These are phyloP conservation scores for Paecilomyces formosus DNA, from an alignment of 2,329 filamentous ascomycete species.

Conservation along the genomic window DNA sequence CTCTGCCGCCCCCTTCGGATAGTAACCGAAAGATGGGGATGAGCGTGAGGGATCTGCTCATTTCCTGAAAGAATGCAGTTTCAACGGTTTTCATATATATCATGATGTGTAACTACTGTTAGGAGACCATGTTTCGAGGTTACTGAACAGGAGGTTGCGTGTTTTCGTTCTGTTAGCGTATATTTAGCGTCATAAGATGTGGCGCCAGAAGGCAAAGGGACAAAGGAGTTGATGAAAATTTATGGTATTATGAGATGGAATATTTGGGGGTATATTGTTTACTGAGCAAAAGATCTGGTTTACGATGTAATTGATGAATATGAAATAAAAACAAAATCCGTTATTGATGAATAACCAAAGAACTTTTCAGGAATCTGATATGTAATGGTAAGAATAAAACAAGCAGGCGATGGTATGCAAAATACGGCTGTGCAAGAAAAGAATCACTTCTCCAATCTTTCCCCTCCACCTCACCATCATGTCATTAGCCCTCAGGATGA, in stretches of 20 bases:
- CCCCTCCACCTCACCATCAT: too few species aligned
- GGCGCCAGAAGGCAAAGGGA: background rate
- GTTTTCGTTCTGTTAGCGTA: background rate
- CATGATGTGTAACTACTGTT: background rate
- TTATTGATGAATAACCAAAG: too few species aligned
- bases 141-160: background rate
- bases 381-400: too few species aligned
- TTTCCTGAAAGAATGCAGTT: conserved; percentile 27
- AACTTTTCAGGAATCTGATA: too few species aligned
- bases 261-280: background rate
- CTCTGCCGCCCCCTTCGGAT: conserved; percentile 7
- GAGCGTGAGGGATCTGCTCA: conserved; percentile 50
- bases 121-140: background rate
- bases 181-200: background rate
- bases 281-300: background rate
- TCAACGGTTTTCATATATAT: background rate
- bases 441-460: too few species aligned
- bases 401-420: too few species aligned
- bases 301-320: background rate
- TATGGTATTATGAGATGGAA: background rate
- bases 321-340: background rate
- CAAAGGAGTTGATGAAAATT: background rate
- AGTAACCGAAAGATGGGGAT: conserved; percentile 38
- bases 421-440: too few species aligned
- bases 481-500: too few species aligned